Conservation (phyloP, 306 rosid species). For the Trifolium repens region DNA sequence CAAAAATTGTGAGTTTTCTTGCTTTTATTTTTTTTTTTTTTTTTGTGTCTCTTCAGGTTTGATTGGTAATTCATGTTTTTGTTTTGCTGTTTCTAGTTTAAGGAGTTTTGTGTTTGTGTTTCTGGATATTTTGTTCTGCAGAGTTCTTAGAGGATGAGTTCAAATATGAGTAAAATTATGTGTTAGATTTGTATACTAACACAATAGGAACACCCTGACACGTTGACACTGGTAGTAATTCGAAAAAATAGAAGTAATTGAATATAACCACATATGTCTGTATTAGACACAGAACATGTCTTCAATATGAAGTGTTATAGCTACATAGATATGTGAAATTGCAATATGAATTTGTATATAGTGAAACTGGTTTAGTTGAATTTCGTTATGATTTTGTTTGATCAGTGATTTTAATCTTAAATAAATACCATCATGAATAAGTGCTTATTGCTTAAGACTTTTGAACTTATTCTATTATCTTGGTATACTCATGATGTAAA, state of each 20-base stretch:
- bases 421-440: not conserved
- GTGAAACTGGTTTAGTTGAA: not conserved
- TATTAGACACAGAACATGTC: not conserved
- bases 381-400: constrained; percentile 5
- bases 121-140: constrained; percentile 3
- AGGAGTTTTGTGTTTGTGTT: constrained; percentile 6
- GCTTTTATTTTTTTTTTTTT: not conserved
- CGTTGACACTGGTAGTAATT: not conserved
- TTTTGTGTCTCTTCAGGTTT: constrained; percentile 27
- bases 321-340: constrained; percentile 5
- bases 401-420: not conserved
- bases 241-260: not conserved
- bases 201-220: not conserved
- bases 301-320: not conserved
- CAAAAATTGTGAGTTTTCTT: not conserved
- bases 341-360: not conserved
- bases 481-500: not conserved
- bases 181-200: not conserved
- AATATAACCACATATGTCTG: not conserved
- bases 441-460: too few relatives aligned
- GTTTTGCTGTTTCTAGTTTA: not conserved
- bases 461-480: not conserved
- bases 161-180: not conserved
- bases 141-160: constrained; percentile 1
- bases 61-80: not conserved